phyloP scores from a whole-genome alignment of 352 stramenopile genomes.

The Albugo candida region DNA sequence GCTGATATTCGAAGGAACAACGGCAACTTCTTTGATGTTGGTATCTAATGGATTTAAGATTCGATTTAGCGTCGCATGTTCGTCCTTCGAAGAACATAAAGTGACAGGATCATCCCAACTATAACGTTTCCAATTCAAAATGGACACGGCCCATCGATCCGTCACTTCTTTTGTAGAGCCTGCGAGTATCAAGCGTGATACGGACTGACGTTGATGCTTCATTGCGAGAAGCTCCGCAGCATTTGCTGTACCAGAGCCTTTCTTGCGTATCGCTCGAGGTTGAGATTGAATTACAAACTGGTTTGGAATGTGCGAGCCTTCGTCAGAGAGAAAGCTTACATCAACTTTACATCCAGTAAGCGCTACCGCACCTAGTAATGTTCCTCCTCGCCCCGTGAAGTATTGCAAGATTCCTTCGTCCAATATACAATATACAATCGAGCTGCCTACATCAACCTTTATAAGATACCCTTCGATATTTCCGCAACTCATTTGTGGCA shows the following conservation, averaged over 20 bases:
- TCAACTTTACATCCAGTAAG: constrained; percentile 62
- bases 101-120: constrained; percentile 65
- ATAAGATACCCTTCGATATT: constrained; percentile 68
- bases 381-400: constrained; percentile 50
- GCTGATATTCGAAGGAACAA: no score
- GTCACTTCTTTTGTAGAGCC: constrained; percentile 32
- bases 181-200: constrained; percentile 16
- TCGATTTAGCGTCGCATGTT: constrained; percentile 19
- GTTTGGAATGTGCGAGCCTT: constrained; percentile 18
- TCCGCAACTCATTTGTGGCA: constrained; percentile 13
- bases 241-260: not conserved
- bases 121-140: constrained; percentile 76
- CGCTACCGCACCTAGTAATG: constrained; percentile 32
- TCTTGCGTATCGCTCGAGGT: constrained; percentile 5
- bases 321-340: constrained; percentile 35
- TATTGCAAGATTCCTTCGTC: constrained; percentile 65
- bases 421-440: constrained; percentile 67
- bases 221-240: no score
- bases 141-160: constrained; percentile 49
- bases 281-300: constrained; percentile 46
- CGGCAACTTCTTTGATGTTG: no score
- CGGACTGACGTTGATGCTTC: not conserved
- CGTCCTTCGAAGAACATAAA: constrained; percentile 57
- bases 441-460: constrained; percentile 38
- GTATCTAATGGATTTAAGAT: no score